Evolutionary conservation across 2,329 filamentous ascomycete species (phyloP).

Genomic region (Diplodia mutila): DNA sequence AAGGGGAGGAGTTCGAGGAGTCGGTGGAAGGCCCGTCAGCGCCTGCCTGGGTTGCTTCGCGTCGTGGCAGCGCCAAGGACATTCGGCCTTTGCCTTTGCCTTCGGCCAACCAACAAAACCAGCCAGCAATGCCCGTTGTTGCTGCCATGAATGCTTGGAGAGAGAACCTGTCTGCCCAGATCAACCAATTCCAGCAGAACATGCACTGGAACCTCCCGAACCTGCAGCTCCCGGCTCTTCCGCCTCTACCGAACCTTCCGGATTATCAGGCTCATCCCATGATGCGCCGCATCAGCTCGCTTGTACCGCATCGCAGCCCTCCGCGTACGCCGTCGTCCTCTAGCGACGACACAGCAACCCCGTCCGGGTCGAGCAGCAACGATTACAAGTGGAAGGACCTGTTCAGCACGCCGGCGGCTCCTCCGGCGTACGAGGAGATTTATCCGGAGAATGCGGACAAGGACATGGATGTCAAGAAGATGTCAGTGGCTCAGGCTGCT

Average conservation of each 20-base stretch:
- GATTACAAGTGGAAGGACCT: slow-evolving; percentile 32
- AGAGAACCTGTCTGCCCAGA: slow-evolving; percentile 66
- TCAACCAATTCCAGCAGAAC: slow-evolving; percentile 76
- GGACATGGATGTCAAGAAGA: slow-evolving; percentile 52
- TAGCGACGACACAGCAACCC: slow-evolving; percentile 43
- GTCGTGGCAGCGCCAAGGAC: slow-evolving; percentile 14
- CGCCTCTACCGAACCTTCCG: slow-evolving; percentile 60
- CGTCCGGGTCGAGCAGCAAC: neutral
- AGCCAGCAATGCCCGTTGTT: slow-evolving; percentile 6
- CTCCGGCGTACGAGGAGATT: slow-evolving; percentile 78
- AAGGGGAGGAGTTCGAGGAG: slow-evolving; percentile 24
- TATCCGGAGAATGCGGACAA: slow-evolving; percentile 59
- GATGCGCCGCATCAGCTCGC: slow-evolving; percentile 71
- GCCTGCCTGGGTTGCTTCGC: slow-evolving; percentile 19
- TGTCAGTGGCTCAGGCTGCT: slow-evolving; percentile 61
- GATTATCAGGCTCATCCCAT: slow-evolving; percentile 73
- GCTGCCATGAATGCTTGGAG: slow-evolving; percentile 68
- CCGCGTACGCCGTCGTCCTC: slow-evolving; percentile 38
- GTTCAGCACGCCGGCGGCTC: slow-evolving; percentile 45
- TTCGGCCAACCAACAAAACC: neutral
- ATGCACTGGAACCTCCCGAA: slow-evolving; percentile 70
- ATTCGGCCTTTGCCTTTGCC: neutral
- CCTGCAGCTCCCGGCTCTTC: slow-evolving; percentile 43
- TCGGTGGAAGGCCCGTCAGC: slow-evolving; percentile 2
- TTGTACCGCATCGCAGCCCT: slow-evolving; percentile 68